These are phyloP conservation scores for Dinochytrium kinnereticum DNA, from an alignment of 371 early-diverging fungal genomes.

Conservation along the genomic window DNA sequence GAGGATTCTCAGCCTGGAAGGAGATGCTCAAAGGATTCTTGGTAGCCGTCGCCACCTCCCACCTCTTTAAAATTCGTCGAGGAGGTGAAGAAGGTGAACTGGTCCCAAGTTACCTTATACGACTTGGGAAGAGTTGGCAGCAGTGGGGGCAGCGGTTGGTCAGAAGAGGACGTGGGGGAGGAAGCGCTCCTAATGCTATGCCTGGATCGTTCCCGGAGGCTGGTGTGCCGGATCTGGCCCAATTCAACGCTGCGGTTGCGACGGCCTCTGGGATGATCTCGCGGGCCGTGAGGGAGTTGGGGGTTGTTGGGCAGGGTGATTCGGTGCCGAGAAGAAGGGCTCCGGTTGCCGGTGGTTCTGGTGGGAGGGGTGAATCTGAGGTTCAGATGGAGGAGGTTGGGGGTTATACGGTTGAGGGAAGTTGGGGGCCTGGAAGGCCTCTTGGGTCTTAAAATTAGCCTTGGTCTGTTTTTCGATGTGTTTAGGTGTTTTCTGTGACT, in stretches of 20 bases:
- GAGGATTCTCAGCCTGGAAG: slow-evolving; percentile 36
- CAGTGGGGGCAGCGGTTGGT: not conserved
- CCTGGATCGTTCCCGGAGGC: slow-evolving; percentile 1
- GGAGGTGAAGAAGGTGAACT: slow-evolving; percentile 32
- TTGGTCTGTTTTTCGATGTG: not conserved
- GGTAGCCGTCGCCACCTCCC: slow-evolving; percentile 30
- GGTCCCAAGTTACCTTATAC: not conserved
- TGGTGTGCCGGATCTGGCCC: slow-evolving; percentile 8
- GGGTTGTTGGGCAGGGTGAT: not conserved
- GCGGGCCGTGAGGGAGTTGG: not conserved
- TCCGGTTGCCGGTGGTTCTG: no score
- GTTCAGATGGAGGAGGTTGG: slow-evolving; percentile 14
- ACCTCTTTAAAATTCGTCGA: slow-evolving; percentile 37
- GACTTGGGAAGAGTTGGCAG: slow-evolving; percentile 7
- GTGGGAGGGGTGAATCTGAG: not conserved
- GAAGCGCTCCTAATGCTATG: not conserved
- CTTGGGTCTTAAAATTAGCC: not conserved
- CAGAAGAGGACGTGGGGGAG: not conserved
- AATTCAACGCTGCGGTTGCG: not conserved
- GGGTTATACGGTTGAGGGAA: not conserved
- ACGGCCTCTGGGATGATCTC: not conserved
- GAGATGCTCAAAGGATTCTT: slow-evolving; percentile 40
- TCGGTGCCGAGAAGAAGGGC: not conserved
- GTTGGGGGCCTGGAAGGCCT: not conserved
- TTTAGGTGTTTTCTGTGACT: not conserved